These are phyloP conservation scores for Corynascus novoguineensis DNA, from an alignment of 495 filamentous ascomycete genomes.

Conservation along the genomic window DNA sequence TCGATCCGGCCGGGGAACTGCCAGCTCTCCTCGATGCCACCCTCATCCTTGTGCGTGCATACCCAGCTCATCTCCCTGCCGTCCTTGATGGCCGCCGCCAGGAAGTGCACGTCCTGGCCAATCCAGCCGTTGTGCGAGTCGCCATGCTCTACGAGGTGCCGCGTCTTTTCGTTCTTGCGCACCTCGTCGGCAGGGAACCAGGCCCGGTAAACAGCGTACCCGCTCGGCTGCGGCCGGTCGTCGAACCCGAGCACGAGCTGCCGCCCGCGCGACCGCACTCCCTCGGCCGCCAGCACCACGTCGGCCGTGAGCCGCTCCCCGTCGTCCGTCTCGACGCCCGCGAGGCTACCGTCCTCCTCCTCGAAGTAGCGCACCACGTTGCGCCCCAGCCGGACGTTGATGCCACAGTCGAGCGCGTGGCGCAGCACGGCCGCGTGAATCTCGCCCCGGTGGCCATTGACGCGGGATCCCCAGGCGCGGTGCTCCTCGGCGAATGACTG, in stretches of 20 bases:
- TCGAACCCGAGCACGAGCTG: conserved; percentile 58
- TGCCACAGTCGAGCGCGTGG: conserved; percentile 49
- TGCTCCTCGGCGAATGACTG: conserved; percentile 28
- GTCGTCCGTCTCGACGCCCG: conserved; percentile 46
- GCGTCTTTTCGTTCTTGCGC: conserved; percentile 21
- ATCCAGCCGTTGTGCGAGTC: conserved; percentile 58
- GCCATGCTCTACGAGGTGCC: conserved; percentile 55
- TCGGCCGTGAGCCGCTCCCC: conserved; percentile 50
- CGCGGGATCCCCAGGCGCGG: conserved; percentile 22
- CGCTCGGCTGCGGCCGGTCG: conserved; percentile 52
- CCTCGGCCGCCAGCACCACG: conserved; percentile 58
- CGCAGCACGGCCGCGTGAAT: conserved; percentile 55
- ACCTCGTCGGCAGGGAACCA: conserved; percentile 51
- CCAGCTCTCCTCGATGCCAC: conserved; percentile 55
- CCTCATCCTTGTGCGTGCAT: conserved; percentile 52
- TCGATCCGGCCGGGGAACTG: conserved; percentile 54
- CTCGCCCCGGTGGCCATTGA: conserved; percentile 61
- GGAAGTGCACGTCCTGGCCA: conserved; percentile 59
- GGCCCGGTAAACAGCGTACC: conserved; percentile 54
- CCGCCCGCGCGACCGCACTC: conserved; percentile 53
- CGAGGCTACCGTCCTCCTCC: conserved; percentile 25
- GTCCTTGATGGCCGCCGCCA: conserved; percentile 55
- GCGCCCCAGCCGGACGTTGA: conserved; percentile 50
- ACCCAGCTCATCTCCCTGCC: conserved; percentile 66
- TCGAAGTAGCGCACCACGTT: conserved; percentile 59